phyloP scores from a whole-genome alignment of 1,284 basidiomycete genomes.

The Cryptococcus wingfieldii region DNA sequence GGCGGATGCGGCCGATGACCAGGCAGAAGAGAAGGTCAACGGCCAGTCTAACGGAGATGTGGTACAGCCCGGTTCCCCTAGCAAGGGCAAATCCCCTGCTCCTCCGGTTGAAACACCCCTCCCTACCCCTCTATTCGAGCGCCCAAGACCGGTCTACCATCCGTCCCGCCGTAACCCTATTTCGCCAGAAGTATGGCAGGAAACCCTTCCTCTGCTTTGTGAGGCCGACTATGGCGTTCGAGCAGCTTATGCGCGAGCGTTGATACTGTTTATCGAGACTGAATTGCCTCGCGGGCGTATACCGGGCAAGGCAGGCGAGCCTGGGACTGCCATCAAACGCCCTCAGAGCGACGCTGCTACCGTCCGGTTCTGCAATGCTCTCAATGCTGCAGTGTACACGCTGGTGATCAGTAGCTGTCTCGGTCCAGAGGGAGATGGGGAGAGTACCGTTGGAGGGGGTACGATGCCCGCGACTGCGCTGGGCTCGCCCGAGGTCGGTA shows the following conservation, averaged over 20 bases:
- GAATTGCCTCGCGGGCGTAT: conserved; percentile 58
- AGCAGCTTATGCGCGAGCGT: conserved; percentile 66
- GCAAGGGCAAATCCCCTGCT: conserved; percentile 40
- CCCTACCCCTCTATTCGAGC: background rate
- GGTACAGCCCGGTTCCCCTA: background rate
- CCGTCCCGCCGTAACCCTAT: conserved; percentile 62
- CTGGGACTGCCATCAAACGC: background rate
- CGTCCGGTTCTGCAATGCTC: conserved; percentile 65
- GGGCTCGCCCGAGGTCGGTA: background rate
- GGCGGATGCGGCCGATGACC: conserved; percentile 34
- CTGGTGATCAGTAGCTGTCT: conserved; percentile 66
- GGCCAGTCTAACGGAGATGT: background rate
- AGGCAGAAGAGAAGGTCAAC: conserved; percentile 12
- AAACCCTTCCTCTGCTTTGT: conserved; percentile 75
- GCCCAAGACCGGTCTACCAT: conserved; percentile 16
- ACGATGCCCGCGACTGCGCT: background rate
- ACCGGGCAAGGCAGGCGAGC: conserved; percentile 9
- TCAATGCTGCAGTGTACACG: conserved; percentile 72
- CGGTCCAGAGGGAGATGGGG: conserved; percentile 44
- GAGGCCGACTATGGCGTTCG: conserved; percentile 69
- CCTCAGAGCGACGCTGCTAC: conserved; percentile 23
- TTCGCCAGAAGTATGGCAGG: conserved; percentile 79
- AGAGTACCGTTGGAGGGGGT: background rate
- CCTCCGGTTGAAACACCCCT: conserved; percentile 25
- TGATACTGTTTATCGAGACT: conserved; percentile 66